Base-by-base conservation (phyloP, 371 early-diverging fungal species). In the Haplosporangium sp. region DNA sequence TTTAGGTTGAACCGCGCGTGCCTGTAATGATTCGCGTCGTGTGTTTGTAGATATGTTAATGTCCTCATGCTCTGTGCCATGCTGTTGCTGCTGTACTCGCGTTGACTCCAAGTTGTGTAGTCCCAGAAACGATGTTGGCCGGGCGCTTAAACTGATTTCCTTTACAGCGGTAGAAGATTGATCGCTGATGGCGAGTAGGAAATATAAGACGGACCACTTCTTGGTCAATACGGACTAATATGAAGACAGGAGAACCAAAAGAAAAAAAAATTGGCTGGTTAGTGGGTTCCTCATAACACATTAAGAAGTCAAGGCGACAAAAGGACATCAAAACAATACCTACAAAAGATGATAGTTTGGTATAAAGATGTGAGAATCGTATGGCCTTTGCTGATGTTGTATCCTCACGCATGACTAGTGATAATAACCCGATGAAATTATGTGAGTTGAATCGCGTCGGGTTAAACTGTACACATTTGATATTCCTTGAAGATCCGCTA, bases 181-280 rank as follows among this genome's bases (percentile, higher is more conserved):
- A 62, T 87, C 84, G 42, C 89, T 85, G 40, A 91, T 45, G 5
- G 86, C 84, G 6, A 84, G 81, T 53, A 95, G 73, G 43, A 94
- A 84, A 66, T 95, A 91, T 1, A 95, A 82, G 21, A 89, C 84
- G 12, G 95, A 84, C 94, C 95, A 94, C 74, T 86, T 90, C 42
- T 88, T 85, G 29, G 68, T 73, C 51, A 86, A 59, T 10, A 83
- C 82, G 36, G 83, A 62, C 88, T 89, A 81, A 14, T 56, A n/a
- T 16, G 20, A 13, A 2, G 8, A 21, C 12, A 46, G 50, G 16
- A 10, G 18, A 10, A 50, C 10, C 16, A 29, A 18, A 47, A 10
- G 42, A 50, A 18, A 36, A 40, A 18, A 36, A 10, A 38, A 10
- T 23, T 18, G 43, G 7, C 20, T 50, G 16, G 48, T 51, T 21